These are phyloP conservation scores for Diaporthe citriasiana DNA, from an alignment of 2,329 filamentous ascomycete genomes.

Conservation along the genomic window DNA sequence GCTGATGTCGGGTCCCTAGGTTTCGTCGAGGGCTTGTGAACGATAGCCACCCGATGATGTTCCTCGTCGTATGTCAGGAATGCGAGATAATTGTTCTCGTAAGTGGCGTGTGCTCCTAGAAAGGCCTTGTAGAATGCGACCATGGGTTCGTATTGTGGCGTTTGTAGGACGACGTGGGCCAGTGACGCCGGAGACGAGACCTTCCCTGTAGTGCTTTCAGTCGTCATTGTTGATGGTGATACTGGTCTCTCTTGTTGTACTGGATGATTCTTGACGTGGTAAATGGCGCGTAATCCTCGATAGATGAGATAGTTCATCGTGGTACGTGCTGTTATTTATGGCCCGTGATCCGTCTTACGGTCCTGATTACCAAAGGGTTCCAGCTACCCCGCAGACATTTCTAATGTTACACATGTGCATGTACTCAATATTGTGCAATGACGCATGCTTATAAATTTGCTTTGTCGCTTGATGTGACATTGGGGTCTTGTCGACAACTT, in stretches of 20 bases:
- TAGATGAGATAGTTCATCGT: background rate
- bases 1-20: constrained; percentile 45
- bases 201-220: background rate
- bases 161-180: constrained; percentile 41
- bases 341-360: background rate
- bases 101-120: constrained; percentile 51
- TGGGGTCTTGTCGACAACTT: too few relatives aligned
- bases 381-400: background rate
- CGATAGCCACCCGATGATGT: constrained; percentile 62
- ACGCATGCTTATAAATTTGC: background rate
- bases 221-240: constrained; percentile 4
- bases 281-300: too few relatives aligned
- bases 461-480: too few relatives aligned
- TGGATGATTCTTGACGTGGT: background rate
- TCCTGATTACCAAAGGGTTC: background rate
- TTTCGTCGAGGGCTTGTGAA: constrained; percentile 46
- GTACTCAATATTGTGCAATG: background rate
- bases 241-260: background rate
- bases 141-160: constrained; percentile 46
- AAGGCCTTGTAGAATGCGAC: constrained; percentile 55
- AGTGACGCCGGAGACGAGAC: constrained; percentile 28
- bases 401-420: too few relatives aligned
- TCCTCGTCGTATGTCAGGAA: constrained; percentile 62
- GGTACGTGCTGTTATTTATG: background rate
- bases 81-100: constrained; percentile 47